These are phyloP conservation scores for Thermothelomyces thermophilus DNA, from an alignment of 2,329 filamentous ascomycete genomes.

Conservation along the genomic window DNA sequence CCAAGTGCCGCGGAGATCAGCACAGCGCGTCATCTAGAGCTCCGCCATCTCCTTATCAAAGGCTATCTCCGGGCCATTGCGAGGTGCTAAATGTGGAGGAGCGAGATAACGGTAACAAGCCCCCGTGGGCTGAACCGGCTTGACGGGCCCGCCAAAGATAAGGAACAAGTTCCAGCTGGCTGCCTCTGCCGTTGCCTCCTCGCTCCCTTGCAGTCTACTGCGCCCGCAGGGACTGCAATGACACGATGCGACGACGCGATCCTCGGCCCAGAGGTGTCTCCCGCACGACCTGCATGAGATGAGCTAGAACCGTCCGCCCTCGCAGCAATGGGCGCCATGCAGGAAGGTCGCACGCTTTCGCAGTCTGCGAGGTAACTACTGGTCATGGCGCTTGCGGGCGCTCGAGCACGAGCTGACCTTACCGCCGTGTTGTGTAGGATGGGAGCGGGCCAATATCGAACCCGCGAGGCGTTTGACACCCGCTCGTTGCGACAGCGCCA, in stretches of 20 bases:
- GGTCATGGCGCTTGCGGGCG: too few species aligned
- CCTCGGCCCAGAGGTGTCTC: not conserved
- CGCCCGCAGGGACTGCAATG: not conserved
- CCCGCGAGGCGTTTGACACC: not conserved
- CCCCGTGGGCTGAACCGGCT: not conserved
- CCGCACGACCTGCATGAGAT: not conserved
- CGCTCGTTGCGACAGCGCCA: not conserved
- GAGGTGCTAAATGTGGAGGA: not conserved
- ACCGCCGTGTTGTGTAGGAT: too few species aligned
- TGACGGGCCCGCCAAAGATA: not conserved
- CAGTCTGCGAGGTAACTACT: not conserved
- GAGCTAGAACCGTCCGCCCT: not conserved
- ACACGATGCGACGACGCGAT: not conserved
- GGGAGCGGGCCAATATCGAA: not conserved
- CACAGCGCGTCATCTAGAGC: not conserved
- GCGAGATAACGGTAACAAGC: not conserved
- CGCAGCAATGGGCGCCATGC: too few species aligned
- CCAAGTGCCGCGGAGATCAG: conserved; percentile 1
- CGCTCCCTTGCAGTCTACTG: not conserved
- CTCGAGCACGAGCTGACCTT: too few species aligned
- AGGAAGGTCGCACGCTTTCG: not conserved
- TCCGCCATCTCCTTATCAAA: conserved; percentile 4
- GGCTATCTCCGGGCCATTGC: not conserved
- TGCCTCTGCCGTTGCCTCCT: not conserved
- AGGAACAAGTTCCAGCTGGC: too few species aligned